A percentile compares a stretch with the other conserved stretches of the same genome.
Conservation (phyloP, 2,329 filamentous ascomycete species). For the Metarhizium anisopliae region DNA sequence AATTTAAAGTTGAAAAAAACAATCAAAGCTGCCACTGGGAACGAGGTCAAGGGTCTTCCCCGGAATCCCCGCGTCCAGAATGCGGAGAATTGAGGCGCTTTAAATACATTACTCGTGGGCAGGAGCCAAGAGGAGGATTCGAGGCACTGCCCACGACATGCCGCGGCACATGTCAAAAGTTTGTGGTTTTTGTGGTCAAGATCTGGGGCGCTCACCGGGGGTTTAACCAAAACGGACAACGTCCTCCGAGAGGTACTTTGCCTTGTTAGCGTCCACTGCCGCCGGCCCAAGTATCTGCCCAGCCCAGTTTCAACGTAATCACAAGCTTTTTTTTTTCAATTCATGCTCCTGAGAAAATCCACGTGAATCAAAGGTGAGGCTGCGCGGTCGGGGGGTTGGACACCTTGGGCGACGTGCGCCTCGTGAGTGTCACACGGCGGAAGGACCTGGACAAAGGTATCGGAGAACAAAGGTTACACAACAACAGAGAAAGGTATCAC, state of each 20-base stretch:
- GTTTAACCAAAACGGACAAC: neutral
- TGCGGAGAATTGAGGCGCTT: neutral
- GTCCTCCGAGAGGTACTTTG: neutral
- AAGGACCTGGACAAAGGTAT: no score
- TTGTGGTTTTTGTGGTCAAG: neutral
- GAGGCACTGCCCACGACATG: neutral
- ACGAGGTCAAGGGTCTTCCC: neutral
- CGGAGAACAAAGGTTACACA: no score
- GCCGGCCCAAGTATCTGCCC: no score
- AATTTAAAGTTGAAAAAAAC: neutral
- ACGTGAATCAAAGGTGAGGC: no score
- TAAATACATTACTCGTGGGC: neutral
- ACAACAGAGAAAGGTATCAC: no score
- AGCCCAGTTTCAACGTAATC: no score
- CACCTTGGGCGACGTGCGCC: no score
- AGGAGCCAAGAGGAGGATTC: neutral
- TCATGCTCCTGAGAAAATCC: no score
- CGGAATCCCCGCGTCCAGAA: neutral
- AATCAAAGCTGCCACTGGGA: neutral
- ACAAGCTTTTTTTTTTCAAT: no score
- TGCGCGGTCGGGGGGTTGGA: no score
- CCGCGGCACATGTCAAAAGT: conserved; percentile 2
- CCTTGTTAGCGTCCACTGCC: no score
- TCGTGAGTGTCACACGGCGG: no score
- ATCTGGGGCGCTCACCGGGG: neutral